Base-by-base conservation (phyloP, 1,284 basidiomycete genomes). In the Apiotrichum brassicae region DNA sequence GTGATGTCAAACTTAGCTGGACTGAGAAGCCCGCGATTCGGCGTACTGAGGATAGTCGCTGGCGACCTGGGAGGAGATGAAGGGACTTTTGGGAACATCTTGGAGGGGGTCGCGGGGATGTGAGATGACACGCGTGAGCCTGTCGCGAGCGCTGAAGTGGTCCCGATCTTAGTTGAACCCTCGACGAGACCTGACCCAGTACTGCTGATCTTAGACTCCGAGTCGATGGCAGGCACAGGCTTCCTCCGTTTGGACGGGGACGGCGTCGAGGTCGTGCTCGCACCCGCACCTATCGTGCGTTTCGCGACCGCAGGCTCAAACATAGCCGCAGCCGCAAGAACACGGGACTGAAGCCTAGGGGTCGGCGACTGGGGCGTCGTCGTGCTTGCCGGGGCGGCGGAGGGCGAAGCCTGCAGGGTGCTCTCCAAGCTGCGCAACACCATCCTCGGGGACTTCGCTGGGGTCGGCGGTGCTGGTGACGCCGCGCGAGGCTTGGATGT, bases 241-340 rank as follows among this genome's bases (percentile, higher is more conserved):
- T 35, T 44, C 3, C 43, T 20, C 13, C 28, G 41, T 20, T 23
- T 48, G 3, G 32, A 19, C 12, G 46, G 38, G 12, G 46, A 47
- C 16, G 45, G 25, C 18, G 4, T 42, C 6, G 30, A 22, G 13
- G 25, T 2, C 16, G 16, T 23, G 19, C 18, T 12, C 6, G 42
- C 12, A 18, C 30, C 19, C 13, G 33, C 33, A 14, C n/a, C 33
- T n/a, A 34, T 13, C 4, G 35, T 23, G 14, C 26, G 25, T 5
- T 48, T 40, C 2, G 23, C 50, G 16, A 52, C 48, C 8, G 46
- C n/a, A 18, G 50, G 50, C 42, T 53, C 51, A n/a, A 53, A 53
- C 16, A 53, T 20, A 1, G 51, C 37, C 2, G 51, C 51, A 3
- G 51, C 47, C 3, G 51, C 51, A 1, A 53, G 43, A 19, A 52